Conservation (phyloP, 192 early-diverging fungal species). For the Paraglomus brasilianum region DNA sequence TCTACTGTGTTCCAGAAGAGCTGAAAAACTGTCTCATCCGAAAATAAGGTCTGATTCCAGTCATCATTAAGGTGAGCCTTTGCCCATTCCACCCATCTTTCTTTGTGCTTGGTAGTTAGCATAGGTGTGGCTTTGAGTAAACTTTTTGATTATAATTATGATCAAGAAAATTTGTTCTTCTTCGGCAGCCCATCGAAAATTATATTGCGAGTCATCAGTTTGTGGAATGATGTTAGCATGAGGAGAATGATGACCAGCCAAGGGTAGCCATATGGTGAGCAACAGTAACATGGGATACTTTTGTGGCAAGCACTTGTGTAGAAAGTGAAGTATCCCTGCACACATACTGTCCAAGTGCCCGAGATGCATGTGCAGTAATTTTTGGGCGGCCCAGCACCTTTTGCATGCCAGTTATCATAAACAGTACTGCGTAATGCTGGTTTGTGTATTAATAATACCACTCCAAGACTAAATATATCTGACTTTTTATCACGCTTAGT, state of each 20-base stretch:
- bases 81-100: constrained; percentile 7
- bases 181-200: too few species aligned
- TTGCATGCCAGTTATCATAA: too few species aligned
- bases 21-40: constrained; percentile 6
- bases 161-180: too few species aligned
- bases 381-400: neutral
- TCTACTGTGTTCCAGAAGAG: constrained; percentile 7
- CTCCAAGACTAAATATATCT: too few species aligned
- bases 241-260: too few species aligned
- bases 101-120: neutral
- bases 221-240: too few species aligned
- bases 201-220: too few species aligned
- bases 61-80: constrained; percentile 5
- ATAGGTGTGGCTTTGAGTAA: neutral
- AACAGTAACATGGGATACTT: constrained; percentile 6
- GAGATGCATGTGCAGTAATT: neutral
- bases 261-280: neutral
- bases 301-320: neutral
- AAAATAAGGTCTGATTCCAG: constrained; percentile 9
- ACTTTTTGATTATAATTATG: neutral
- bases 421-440: too few species aligned
- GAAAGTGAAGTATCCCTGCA: neutral
- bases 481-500: too few species aligned
- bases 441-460: too few species aligned
- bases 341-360: constrained; percentile 7